phyloP scores from a whole-genome alignment of 108 stramenopile species.

The Schizochytrium sp. region DNA sequence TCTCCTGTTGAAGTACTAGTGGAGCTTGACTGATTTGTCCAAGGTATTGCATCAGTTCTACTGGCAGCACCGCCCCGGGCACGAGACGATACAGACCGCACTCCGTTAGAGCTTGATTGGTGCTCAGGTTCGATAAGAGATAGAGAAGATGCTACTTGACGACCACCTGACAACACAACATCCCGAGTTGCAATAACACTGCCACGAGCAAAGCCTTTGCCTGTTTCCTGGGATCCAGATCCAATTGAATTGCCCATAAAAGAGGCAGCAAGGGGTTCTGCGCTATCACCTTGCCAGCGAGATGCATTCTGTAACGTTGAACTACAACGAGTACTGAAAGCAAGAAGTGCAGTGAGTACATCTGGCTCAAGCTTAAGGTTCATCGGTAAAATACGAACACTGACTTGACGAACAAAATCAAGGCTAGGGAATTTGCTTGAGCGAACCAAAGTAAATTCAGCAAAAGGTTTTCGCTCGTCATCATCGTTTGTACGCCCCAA shows the following conservation, averaged over 20 bases:
- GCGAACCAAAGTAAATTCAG: conserved; percentile 38
- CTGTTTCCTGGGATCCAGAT: neutral
- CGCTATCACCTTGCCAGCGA: conserved; percentile 2
- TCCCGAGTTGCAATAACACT: neutral
- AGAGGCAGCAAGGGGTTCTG: neutral
- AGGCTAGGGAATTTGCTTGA: conserved; percentile 42
- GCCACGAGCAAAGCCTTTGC: neutral
- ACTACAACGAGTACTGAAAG: conserved; percentile 5
- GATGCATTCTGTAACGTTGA: neutral
- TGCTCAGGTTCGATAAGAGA: neutral
- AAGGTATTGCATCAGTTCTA: neutral
- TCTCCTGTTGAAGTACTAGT: neutral
- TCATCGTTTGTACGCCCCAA: neutral
- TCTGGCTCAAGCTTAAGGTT: conserved; percentile 58
- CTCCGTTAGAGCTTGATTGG: neutral
- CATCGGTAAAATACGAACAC: conserved; percentile 32
- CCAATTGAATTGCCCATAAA: neutral
- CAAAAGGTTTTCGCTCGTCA: conserved; percentile 42
- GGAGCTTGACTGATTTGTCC: neutral
- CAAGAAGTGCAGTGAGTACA: neutral
- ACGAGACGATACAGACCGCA: neutral
- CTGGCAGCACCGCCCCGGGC: neutral
- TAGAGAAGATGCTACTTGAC: neutral
- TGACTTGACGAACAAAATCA: conserved; percentile 52
- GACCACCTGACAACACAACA: conserved; percentile 19